Evolutionary conservation across 805 yeast species (phyloP), one percentile per base, ranked within the genome.

Genomic region (Scheffersomyces stipitis): DNA sequence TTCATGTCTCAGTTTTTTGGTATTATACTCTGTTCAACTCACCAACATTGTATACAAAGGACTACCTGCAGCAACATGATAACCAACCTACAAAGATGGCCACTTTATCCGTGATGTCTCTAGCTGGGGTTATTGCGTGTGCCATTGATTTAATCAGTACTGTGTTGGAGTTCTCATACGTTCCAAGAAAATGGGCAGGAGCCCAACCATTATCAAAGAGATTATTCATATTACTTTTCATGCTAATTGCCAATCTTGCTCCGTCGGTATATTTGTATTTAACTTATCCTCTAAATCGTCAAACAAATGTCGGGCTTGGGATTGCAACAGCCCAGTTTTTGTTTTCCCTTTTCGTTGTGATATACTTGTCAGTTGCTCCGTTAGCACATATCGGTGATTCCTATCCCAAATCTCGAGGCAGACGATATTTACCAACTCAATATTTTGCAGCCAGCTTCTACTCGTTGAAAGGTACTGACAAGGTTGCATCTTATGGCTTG

Each of bases 1-100:
- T 86, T 33, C 96, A 86, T 52, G 65, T 80, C 27, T 70, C 86
- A 1, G 66, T 80, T 23, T 86, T 83, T 56, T 86, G 96, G 96
- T 76, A 79, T 39, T 86, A 80, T 52, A 83, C 89, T 0, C 56
- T 81, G 30, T 75, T 74, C 54, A 84, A 86, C 54, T 68, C 89
- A 0, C 81, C 86, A 1, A 73, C 85, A 0, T 63, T 86, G 18
- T 86, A 83, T 56, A 81, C 88, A 0, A 61, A 62, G 26, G 62
- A 75, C 36, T 84, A 83, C 51, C 64, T 65, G 34, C 78, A 76
- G 27, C 53, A 66, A 5, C 45, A 68, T 31, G 74, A 84, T 49
- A 81, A 77, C 52, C 75, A 73, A 22, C 95, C 96, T 1, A 68
- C 81, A 1, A 41, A 58, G 3, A 81, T 80, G 37, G 69, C 79